Conservation (phyloP, 2,329 filamentous ascomycete genomes). For the Metarhizium rileyi region DNA sequence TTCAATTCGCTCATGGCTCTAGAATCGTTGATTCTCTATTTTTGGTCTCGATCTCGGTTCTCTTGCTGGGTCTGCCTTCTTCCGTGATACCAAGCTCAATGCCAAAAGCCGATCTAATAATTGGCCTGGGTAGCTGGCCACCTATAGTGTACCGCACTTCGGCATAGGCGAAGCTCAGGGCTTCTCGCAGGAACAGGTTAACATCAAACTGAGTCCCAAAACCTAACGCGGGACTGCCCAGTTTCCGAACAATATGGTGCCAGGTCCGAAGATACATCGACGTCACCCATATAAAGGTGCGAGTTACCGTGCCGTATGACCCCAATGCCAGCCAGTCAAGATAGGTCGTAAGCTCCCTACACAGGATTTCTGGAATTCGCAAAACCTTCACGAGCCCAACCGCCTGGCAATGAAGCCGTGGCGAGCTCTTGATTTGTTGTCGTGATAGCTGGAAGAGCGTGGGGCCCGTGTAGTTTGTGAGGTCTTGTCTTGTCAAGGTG, state of each 20-base stretch:
- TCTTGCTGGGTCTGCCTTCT: not conserved
- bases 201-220: constrained; percentile 16
- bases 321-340: constrained; percentile 22
- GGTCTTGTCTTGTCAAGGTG: constrained; percentile 1
- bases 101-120: constrained; percentile 15
- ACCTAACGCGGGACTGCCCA: not conserved
- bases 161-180: constrained; percentile 19
- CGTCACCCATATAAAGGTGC: constrained; percentile 21
- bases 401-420: constrained; percentile 18
- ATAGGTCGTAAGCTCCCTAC: constrained; percentile 16
- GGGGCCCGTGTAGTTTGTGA: not conserved
- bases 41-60: not conserved
- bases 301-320: constrained; percentile 13
- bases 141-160: constrained; percentile 19
- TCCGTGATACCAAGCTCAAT: constrained; percentile 6
- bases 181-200: constrained; percentile 18
- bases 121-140: constrained; percentile 22
- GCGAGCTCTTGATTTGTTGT: constrained; percentile 14
- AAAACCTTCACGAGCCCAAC: constrained; percentile 23
- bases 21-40: not conserved
- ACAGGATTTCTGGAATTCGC: constrained; percentile 10
- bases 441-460: constrained; percentile 13
- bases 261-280: constrained; percentile 19
- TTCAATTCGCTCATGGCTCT: not conserved
- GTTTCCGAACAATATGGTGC: constrained; percentile 11